These are phyloP conservation scores for Claviceps paspali DNA, from an alignment of 2,329 filamentous ascomycete species.

Conservation along the genomic window DNA sequence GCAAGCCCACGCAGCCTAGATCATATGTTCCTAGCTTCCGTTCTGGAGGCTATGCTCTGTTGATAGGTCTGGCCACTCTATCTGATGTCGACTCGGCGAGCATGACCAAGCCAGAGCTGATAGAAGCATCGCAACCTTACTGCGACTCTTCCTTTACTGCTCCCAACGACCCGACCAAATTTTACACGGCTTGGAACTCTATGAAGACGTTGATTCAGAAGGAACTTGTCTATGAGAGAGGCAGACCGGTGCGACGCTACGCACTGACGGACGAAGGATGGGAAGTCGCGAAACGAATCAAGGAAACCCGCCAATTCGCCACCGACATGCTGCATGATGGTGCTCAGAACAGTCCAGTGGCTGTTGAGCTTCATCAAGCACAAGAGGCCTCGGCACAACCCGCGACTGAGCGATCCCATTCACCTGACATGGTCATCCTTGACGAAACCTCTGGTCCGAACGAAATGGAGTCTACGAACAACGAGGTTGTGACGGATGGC, in stretches of 20 bases:
- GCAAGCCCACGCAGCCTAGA: conserved; percentile 40
- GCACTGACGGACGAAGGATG: conserved; percentile 62
- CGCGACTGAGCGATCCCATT: conserved; percentile 7
- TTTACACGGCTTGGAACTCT: conserved; percentile 69
- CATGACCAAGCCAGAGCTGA: conserved; percentile 52
- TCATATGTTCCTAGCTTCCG: conserved; percentile 57
- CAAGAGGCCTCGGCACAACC: neutral
- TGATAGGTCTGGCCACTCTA: conserved; percentile 49
- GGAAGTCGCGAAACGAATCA: conserved; percentile 54
- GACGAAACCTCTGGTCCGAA: neutral
- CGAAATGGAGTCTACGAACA: conserved; percentile 1
- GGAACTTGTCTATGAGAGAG: conserved; percentile 57
- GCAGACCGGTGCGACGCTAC: conserved; percentile 53
- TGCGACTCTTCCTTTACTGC: conserved; percentile 61
- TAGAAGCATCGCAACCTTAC: conserved; percentile 53
- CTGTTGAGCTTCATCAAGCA: neutral
- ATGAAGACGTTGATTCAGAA: conserved; percentile 64
- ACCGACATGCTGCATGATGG: conserved; percentile 10
- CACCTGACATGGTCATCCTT: conserved; percentile 5
- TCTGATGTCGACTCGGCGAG: conserved; percentile 36
- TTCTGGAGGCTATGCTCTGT: conserved; percentile 60
- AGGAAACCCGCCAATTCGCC: conserved; percentile 29
- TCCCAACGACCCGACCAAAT: conserved; percentile 50
- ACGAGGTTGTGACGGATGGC: conserved; percentile 8
- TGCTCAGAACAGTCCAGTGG: neutral